Evolutionary conservation across 371 early-diverging fungal species (phyloP).

Genomic region (Rhizopus stolonifer): DNA sequence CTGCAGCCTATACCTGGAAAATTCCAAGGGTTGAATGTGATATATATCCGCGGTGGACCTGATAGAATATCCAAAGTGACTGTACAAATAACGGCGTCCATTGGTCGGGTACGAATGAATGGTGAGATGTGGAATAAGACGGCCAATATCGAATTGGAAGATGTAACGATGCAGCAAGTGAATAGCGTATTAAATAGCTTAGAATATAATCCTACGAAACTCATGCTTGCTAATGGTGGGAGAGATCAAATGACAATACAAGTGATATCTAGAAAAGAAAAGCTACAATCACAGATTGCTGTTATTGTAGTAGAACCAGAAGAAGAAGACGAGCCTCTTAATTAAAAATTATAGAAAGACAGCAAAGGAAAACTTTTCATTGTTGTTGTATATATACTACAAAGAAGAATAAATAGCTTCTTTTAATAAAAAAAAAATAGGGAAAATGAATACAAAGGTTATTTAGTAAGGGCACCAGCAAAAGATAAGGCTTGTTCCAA

Average conservation of each 20-base stretch:
- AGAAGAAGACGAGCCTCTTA: conserved; percentile 31
- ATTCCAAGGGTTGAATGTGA: conserved; percentile 55
- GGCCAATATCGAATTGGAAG: conserved; percentile 11
- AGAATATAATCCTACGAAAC: conserved; percentile 32
- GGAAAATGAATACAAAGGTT: neutral
- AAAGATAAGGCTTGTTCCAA: conserved; percentile 71
- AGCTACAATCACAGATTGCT: conserved; percentile 20
- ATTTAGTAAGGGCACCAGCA: conserved; percentile 64
- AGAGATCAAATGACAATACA: conserved; percentile 31
- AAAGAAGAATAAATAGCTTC: neutral
- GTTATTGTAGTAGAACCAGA: conserved; percentile 36
- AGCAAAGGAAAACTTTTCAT: neutral
- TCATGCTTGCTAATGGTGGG: conserved; percentile 44
- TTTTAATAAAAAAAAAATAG: neutral
- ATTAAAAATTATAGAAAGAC: conserved; percentile 3
- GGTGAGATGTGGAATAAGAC: conserved; percentile 9
- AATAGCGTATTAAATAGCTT: conserved; percentile 38
- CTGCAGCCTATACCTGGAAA: conserved; percentile 47
- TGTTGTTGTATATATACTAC: conserved; percentile 9
- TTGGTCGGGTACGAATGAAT: conserved; percentile 24
- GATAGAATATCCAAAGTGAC: conserved; percentile 17
- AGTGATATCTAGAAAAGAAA: conserved; percentile 22
- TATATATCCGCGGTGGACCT: conserved; percentile 56
- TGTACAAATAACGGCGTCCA: conserved; percentile 27
- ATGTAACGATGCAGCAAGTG: conserved; percentile 33